Evolutionary conservation across 495 filamentous ascomycete species (phyloP).

Genomic region (Lophiostoma macrostomum): DNA sequence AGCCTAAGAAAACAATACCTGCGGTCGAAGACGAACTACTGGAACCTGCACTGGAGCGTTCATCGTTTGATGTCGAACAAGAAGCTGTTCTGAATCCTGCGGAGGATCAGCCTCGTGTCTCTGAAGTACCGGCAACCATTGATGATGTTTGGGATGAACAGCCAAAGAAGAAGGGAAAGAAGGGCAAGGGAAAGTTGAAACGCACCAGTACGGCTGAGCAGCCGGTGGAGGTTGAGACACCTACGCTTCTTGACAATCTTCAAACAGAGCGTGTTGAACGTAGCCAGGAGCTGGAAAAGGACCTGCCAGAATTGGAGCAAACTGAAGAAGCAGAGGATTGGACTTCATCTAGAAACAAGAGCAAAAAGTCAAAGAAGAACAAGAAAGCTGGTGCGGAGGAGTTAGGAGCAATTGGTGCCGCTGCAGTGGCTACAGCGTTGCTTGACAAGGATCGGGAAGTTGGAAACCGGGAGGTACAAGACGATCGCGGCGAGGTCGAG

Average conservation of each 20-base stretch:
- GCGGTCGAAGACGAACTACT: not conserved
- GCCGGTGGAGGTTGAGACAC: not conserved
- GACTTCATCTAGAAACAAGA: constrained; percentile 26
- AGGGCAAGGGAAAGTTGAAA: constrained; percentile 25
- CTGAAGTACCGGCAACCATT: not conserved
- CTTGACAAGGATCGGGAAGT: constrained; percentile 6
- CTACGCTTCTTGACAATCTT: constrained; percentile 1
- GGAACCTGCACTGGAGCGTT: not conserved
- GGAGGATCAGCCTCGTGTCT: constrained; percentile 8
- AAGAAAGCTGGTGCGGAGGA: constrained; percentile 6
- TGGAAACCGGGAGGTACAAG: not conserved
- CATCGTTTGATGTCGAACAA: not conserved
- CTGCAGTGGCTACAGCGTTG: not conserved
- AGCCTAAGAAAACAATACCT: not conserved
- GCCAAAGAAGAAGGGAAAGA: constrained; percentile 37
- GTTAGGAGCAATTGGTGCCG: constrained; percentile 2
- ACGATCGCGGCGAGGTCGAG: not conserved
- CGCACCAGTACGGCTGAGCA: constrained; percentile 18
- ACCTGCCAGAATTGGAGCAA: not conserved
- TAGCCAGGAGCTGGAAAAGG: not conserved
- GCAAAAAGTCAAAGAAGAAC: constrained; percentile 35
- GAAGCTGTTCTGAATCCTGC: not conserved
- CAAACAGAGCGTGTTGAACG: constrained; percentile 1
- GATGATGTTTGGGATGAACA: constrained; percentile 33
- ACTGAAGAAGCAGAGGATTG: constrained; percentile 14